Evolutionary conservation across 1,284 basidiomycete genomes (phyloP).

Genomic region (Austroboletus niveus): DNA sequence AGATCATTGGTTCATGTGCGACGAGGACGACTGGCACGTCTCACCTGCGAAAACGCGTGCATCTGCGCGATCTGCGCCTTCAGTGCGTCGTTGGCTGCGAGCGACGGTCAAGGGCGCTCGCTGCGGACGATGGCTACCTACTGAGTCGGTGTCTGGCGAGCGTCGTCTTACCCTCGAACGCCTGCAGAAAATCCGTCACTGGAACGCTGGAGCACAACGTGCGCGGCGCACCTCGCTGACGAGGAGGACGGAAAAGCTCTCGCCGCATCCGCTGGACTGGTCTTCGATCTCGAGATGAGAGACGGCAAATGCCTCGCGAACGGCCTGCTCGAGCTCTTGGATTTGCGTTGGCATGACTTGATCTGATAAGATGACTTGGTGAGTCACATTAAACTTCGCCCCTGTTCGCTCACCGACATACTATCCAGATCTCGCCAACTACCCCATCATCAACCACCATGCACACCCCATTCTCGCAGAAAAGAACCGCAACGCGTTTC

Average conservation of each 20-base stretch:
- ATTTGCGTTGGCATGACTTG: constrained; percentile 57
- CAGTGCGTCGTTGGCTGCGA: constrained; percentile 68
- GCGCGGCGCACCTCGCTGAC: constrained; percentile 62
- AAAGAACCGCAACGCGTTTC: constrained; percentile 43
- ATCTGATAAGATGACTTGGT: constrained; percentile 5
- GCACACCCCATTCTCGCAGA: constrained; percentile 65
- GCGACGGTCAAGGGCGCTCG: not conserved
- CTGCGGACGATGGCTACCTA: constrained; percentile 33
- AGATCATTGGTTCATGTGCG: not conserved
- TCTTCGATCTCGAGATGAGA: constrained; percentile 70
- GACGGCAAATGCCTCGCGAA: constrained; percentile 58
- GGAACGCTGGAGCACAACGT: not conserved
- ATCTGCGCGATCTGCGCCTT: constrained; percentile 73
- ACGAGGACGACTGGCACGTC: constrained; percentile 1
- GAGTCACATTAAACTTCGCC: too few relatives aligned
- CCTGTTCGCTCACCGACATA: constrained; percentile 16
- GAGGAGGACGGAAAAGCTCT: constrained; percentile 69
- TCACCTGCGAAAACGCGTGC: constrained; percentile 83
- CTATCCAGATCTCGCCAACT: constrained; percentile 35
- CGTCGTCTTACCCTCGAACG: constrained; percentile 74
- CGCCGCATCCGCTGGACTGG: constrained; percentile 74
- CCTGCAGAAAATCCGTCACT: constrained; percentile 36
- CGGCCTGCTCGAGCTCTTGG: constrained; percentile 54
- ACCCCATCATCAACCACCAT: constrained; percentile 70
- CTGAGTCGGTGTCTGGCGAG: constrained; percentile 67